Percentiles rank a stretch among this genome's conserved stretches.
Conservation (phyloP, 176 grass and related monocot genomes). For the Hsuehochloa calcarea region DNA sequence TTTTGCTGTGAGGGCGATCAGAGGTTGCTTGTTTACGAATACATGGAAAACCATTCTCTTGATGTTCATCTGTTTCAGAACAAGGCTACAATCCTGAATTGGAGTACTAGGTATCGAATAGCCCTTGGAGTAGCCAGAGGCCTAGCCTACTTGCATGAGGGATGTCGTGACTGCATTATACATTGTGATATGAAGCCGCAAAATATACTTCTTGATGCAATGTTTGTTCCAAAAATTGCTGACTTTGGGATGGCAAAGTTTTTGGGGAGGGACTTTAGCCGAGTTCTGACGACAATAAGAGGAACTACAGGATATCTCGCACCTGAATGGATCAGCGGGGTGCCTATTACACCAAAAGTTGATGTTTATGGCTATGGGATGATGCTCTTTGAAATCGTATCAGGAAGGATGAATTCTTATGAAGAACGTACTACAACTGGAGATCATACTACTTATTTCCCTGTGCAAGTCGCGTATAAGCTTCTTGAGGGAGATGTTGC, state of each 20-base stretch:
- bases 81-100: constrained; percentile 7
- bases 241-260: constrained; percentile 34
- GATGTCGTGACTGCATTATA: constrained; percentile 43
- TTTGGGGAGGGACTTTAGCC: constrained; percentile 13
- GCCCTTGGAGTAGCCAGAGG: constrained; percentile 47
- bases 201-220: constrained; percentile 13
- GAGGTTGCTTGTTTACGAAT: constrained; percentile 53
- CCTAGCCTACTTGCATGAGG: constrained; percentile 56
- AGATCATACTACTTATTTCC: constrained; percentile 15
- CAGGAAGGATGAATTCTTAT: constrained; percentile 6
- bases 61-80: constrained; percentile 37
- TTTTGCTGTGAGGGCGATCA: constrained; percentile 44
- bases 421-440: neutral
- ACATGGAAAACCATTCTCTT: constrained; percentile 53
- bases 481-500: constrained; percentile 37
- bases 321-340: constrained; percentile 19
- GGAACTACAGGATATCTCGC: constrained; percentile 15
- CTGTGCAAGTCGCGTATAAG: constrained; percentile 21
- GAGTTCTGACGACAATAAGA: neutral
- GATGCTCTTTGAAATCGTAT: constrained; percentile 14
- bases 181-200: constrained; percentile 28
- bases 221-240: constrained; percentile 23
- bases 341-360: constrained; percentile 18
- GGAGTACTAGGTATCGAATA: constrained; percentile 49
- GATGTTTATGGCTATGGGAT: constrained; percentile 23